phyloP scores from a whole-genome alignment of 108 stramenopile species.

The Pseudonitzschia pungens region DNA sequence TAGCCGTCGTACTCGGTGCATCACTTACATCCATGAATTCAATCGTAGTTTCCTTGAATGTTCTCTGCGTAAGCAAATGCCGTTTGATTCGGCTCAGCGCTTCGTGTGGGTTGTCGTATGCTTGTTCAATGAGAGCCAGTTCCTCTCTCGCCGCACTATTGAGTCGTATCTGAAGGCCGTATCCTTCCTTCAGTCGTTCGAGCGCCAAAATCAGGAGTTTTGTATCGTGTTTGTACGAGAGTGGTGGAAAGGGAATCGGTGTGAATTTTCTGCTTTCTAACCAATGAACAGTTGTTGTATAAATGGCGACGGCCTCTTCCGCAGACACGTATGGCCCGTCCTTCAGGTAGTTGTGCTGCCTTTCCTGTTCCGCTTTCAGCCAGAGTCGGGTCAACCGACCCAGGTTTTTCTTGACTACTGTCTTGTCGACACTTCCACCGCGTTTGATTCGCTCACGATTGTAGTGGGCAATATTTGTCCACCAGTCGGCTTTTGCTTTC shows the following conservation, averaged over 20 bases:
- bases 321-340: constrained; percentile 97
- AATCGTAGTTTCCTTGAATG: constrained; percentile 99
- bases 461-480: constrained; percentile 98
- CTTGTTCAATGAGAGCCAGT: constrained; percentile 97
- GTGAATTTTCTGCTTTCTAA: constrained; percentile 98
- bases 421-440: constrained; percentile 99
- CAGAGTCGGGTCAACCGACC: constrained; percentile 97
- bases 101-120: constrained; percentile 99
- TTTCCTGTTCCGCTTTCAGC: constrained; percentile 99
- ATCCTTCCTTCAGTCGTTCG: constrained; percentile 98
- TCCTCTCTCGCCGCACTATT: constrained; percentile 96
- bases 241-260: constrained; percentile 98
- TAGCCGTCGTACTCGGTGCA: not conserved
- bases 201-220: constrained; percentile 99
- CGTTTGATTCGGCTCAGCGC: constrained; percentile 98
- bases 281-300: constrained; percentile 99
- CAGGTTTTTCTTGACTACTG: constrained; percentile 98
- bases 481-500: constrained; percentile 99
- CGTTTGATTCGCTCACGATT: constrained; percentile 99
- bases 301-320: constrained; percentile 99
- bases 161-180: constrained; percentile 90
- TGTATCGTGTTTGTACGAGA: constrained; percentile 99
- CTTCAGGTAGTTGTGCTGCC: constrained; percentile 99
- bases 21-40: constrained; percentile 91
- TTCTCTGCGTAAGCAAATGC: constrained; percentile 96